A percentile compares a stretch with the other conserved stretches of the same genome.
These are phyloP conservation scores for Sphagnum fallax DNA, from an alignment of 228 moss, liverwort and hornwort genomes.

Conservation along the genomic window DNA sequence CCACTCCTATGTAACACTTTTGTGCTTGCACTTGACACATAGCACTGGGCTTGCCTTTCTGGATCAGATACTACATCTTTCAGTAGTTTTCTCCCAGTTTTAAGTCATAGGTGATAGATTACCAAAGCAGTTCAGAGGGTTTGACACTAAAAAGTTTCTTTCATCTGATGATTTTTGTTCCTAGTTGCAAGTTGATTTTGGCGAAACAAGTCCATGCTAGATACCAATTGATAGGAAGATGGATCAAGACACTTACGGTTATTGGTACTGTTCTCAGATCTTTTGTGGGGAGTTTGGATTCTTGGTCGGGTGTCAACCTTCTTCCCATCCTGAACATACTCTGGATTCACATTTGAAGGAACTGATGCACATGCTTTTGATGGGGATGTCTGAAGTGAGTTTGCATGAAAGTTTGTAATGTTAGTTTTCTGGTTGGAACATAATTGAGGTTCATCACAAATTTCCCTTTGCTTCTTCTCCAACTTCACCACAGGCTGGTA, in stretches of 20 bases:
- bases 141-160: neutral
- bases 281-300: neutral
- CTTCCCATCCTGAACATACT: conserved; percentile 4
- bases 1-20: neutral
- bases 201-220: neutral
- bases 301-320: neutral
- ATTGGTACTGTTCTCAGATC: neutral
- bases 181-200: neutral
- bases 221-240: neutral
- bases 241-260: neutral
- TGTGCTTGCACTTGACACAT: conserved; percentile 1
- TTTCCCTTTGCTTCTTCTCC: conserved; percentile 8
- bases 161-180: neutral
- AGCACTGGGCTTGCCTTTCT: neutral
- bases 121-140: neutral
- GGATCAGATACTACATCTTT: neutral
- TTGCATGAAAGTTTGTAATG: neutral
- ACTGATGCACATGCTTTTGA: conserved; percentile 12
- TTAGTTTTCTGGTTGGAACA: neutral
- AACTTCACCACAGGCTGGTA: neutral
- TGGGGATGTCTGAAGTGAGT: neutral
- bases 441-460: conserved; percentile 6
- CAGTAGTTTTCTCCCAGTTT: neutral
- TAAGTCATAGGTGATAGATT: neutral
- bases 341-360: conserved; percentile 3